These are phyloP conservation scores for Silene latifolia DNA, from an alignment of 148 eudicot genomes.

Conservation along the genomic window DNA sequence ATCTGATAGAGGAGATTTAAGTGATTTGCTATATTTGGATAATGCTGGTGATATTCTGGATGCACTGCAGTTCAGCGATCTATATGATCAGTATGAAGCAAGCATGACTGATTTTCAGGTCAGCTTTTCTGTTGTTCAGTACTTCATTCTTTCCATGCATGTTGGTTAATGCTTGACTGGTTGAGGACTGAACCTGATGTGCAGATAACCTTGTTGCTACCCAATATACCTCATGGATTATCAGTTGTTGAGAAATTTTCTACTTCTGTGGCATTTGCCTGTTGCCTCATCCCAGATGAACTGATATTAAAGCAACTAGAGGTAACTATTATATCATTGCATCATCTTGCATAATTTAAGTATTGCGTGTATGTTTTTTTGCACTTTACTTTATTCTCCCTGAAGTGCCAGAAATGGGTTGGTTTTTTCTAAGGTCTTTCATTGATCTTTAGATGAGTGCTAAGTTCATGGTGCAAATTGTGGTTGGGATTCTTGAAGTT, in stretches of 20 bases:
- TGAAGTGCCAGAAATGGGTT: not conserved
- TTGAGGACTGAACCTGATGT: constrained; percentile 17
- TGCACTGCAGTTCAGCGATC: constrained; percentile 40
- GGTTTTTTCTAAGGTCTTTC: not conserved
- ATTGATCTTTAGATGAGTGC: not conserved
- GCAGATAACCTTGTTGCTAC: constrained; percentile 51
- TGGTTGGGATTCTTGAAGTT: not conserved
- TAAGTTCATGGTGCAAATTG: not conserved
- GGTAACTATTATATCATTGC: constrained; percentile 38
- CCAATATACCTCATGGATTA: constrained; percentile 33
- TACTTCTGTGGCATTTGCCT: constrained; percentile 45
- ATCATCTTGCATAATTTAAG: not conserved
- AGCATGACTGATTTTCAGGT: constrained; percentile 64
- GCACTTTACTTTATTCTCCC: not conserved
- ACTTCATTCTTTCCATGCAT: not conserved
- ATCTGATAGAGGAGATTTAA: constrained; percentile 29
- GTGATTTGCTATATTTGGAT: constrained; percentile 18
- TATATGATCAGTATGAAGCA: constrained; percentile 60
- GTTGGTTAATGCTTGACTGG: not conserved
- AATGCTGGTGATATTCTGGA: constrained; percentile 24
- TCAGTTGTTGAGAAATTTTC: constrained; percentile 57
- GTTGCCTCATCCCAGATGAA: constrained; percentile 72
- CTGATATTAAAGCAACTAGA: constrained; percentile 45
- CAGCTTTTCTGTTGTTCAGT: constrained; percentile 15
- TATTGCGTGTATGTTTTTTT: not conserved